Evolutionary conservation across 2,329 filamentous ascomycete genomes (phyloP).

Genomic region (Coniochaeta sp.): DNA sequence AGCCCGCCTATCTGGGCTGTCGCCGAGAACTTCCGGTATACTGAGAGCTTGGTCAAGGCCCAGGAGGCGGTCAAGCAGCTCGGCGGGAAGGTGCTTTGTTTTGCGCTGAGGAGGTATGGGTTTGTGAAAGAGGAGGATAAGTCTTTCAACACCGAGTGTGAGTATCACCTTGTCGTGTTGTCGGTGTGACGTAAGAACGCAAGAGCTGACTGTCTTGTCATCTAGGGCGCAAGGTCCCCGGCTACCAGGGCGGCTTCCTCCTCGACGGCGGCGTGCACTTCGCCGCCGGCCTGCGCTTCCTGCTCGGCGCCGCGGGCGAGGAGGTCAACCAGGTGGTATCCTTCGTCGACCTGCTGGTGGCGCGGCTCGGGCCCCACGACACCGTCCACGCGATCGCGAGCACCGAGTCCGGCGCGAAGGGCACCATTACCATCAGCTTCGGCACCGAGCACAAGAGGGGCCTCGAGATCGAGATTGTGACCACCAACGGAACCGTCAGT

Average conservation of each 20-base stretch:
- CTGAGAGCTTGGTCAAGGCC: conserved; percentile 20
- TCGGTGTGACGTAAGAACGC: conserved; percentile 21
- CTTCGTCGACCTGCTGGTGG: conserved; percentile 43
- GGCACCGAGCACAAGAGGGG: conserved; percentile 15
- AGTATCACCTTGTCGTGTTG: conserved; percentile 30
- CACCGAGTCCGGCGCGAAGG: conserved; percentile 12
- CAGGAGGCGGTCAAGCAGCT: conserved; percentile 14
- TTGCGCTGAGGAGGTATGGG: conserved; percentile 33
- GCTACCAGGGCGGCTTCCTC: conserved; percentile 69
- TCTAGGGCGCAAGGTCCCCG: conserved; percentile 57
- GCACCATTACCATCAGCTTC: conserved; percentile 15
- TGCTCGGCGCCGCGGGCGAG: conserved; percentile 41
- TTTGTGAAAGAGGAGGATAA: conserved; percentile 35
- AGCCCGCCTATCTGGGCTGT: conserved; percentile 44
- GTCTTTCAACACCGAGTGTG: conserved; percentile 42
- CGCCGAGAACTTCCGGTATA: conserved; percentile 69
- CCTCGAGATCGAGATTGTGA: conserved; percentile 11
- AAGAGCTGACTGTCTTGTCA: not conserved
- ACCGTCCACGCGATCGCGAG: conserved; percentile 48
- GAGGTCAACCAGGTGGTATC: conserved; percentile 41
- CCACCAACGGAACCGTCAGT: conserved; percentile 14
- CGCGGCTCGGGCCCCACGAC: conserved; percentile 57
- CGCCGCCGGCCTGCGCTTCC: conserved; percentile 50
- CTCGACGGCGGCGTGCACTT: conserved; percentile 70
- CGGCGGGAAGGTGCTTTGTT: conserved; percentile 22